These are phyloP conservation scores for Aspergillus bridgeri DNA, from an alignment of 495 filamentous ascomycete genomes.

Conservation along the genomic window DNA sequence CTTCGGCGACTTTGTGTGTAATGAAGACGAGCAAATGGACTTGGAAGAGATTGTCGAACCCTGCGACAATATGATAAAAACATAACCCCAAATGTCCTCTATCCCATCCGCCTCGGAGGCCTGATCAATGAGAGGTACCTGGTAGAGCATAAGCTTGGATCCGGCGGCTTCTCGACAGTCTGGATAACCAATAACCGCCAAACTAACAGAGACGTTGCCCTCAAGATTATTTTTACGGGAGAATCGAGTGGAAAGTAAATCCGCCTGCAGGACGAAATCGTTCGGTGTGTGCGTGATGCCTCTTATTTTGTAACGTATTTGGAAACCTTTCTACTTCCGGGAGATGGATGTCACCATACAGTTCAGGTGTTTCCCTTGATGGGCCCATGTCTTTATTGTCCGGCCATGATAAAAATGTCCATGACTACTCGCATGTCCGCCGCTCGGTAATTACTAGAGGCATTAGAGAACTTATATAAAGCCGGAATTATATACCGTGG, in stretches of 20 bases:
- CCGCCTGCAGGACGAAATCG: slow-evolving; percentile 26
- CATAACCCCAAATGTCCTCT: slow-evolving; percentile 10
- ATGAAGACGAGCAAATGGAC: slow-evolving; percentile 9
- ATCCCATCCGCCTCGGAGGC: slow-evolving; percentile 20
- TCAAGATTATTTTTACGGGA: slow-evolving; percentile 24
- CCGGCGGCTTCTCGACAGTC: slow-evolving; percentile 84
- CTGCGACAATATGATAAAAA: slow-evolving; percentile 8
- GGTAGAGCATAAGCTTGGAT: slow-evolving; percentile 79
- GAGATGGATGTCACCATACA: slow-evolving; percentile 14
- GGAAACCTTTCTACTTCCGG: slow-evolving; percentile 18
- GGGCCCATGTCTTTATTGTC: slow-evolving; percentile 26
- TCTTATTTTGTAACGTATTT: slow-evolving; percentile 25
- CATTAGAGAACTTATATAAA: slow-evolving; percentile 26
- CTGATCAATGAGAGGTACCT: slow-evolving; percentile 69
- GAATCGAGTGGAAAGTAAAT: slow-evolving; percentile 19
- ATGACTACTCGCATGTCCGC: slow-evolving; percentile 28
- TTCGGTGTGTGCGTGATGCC: slow-evolving; percentile 22
- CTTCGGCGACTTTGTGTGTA: slow-evolving; percentile 13
- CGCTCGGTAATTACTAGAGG: slow-evolving; percentile 27
- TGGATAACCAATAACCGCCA: slow-evolving; percentile 55
- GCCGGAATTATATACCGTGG: slow-evolving; percentile 26
- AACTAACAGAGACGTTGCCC: slow-evolving; percentile 25
- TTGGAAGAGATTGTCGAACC: slow-evolving; percentile 8
- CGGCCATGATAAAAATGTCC: slow-evolving; percentile 9
- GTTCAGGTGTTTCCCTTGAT: slow-evolving; percentile 29